Conservation (phyloP, 1,284 basidiomycete genomes). For the Boletus semigastroideus region DNA sequence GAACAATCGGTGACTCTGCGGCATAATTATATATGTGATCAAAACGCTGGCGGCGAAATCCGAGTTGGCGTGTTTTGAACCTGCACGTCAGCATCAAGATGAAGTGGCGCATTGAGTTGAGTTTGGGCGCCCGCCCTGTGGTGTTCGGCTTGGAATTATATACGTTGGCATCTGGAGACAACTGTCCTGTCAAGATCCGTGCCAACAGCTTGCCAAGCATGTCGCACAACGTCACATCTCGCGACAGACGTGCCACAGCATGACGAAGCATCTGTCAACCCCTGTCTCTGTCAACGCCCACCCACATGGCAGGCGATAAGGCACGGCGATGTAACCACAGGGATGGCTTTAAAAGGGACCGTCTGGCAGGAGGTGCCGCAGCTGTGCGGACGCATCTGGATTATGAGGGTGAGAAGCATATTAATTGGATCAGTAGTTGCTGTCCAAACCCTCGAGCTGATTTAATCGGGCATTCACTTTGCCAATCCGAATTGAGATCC, state of each 20-base stretch:
- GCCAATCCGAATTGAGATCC: constrained; percentile 29
- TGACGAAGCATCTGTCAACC: constrained; percentile 16
- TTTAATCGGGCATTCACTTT: constrained; percentile 27
- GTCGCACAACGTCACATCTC: constrained; percentile 1
- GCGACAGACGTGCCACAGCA: neutral
- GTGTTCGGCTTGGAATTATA: constrained; percentile 6
- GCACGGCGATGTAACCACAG: constrained; percentile 16
- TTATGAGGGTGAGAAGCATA: constrained; percentile 22
- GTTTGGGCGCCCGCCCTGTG: constrained; percentile 9
- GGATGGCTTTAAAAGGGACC: constrained; percentile 10
- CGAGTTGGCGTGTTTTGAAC: constrained; percentile 17
- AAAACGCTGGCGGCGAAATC: constrained; percentile 5
- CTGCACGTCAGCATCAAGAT: constrained; percentile 14
- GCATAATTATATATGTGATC: constrained; percentile 14
- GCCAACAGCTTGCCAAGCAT: constrained; percentile 5
- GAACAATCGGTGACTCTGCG: constrained; percentile 24
- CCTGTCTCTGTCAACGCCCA: constrained; percentile 8
- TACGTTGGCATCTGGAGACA: constrained; percentile 5
- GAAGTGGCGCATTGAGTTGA: constrained; percentile 22
- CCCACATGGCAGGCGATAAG: constrained; percentile 21
- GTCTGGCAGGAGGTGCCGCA: constrained; percentile 6
- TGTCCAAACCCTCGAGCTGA: constrained; percentile 7
- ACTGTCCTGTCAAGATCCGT: constrained; percentile 6
- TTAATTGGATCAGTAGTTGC: constrained; percentile 14
- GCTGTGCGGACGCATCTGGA: constrained; percentile 15